Evolutionary conservation across 192 early-diverging fungal species (phyloP), one percentile per base, ranked within the genome.

Genomic region (Cetraspora pellucida): DNA sequence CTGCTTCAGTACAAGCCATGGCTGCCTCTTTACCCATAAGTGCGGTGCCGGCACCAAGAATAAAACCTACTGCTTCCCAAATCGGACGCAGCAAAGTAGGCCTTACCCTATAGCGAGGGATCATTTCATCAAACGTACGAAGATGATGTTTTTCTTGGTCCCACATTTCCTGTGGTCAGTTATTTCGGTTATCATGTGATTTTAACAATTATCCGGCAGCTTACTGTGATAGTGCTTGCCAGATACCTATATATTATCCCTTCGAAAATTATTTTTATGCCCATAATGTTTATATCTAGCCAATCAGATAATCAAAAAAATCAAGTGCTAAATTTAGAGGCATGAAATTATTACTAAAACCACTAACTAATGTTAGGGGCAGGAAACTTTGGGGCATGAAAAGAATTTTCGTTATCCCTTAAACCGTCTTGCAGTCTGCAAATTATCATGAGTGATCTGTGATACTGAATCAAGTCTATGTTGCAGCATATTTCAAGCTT

Each of bases 1-100:
- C 97, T 3, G 95, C 97, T 77, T 99, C 97, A 0, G 97, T 99
- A 81, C 95, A 97, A n/a, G 96, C 95, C 96, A 99, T 99, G 31
- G 95, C 95, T 25, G 95, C 95, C 74, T 95, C 93, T 74, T 93
- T 92, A n/a, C 96, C 97, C 77, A 99, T 80, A 61, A 95, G 68
- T 3, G 95, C 97, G 1, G 96, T 95, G 1, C 88, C 91, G 7
- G 87, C 92, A 19, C 97, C 97, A 13, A 99, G 79, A 2, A 91
- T 85, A 74, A 90, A 97, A 9, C 97, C 97, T 16, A 93, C 91
- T 10, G 87, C 82, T 50, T 95, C 94, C 91, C 95, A 97, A 19
- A 97, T 44, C 0, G 97, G 97, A 28, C 91, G 85, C 72, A 99
- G 79, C 11, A 93, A 75, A 16, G 95, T 93, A 0, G 97, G 97